Base-by-base conservation (phyloP, 768 basidiomycete species). In the Phanerochaete carnosa region DNA sequence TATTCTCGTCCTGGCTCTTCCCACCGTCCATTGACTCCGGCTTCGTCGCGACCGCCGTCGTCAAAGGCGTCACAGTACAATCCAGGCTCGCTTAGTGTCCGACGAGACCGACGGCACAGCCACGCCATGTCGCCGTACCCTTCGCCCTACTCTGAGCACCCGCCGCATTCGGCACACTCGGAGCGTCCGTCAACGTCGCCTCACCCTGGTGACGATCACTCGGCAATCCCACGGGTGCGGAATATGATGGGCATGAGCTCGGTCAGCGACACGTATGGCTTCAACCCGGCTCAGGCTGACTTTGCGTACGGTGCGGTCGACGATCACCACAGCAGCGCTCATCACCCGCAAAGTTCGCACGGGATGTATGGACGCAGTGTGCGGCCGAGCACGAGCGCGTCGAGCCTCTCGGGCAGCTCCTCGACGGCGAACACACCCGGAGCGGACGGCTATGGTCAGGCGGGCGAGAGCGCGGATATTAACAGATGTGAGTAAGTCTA, bases 81-180 rank as follows among this genome's bases (percentile, higher is more conserved):
- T 43, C 72, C 79, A 6, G 77, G 75, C 25, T 83, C 87, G 16
- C 73, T 91, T 56, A 86, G 88, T 71, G 82, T 93, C 35, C 84
- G 90, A 28, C 82, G 92, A 30, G 81, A 82, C 47, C 82, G 92
- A 46, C 83, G 92, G 59, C 92, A 93, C 73, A 90, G 88, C 70
- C 92, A 94, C 72, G 92, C 91, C 0, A 87, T 94, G 80, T 89
- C 86, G 67, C 92, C 92, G 13, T 94, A 94, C 73, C 92, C 92
- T 19, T 88, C 85, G 62, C 90, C 91, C 47, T 94, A 93, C 73
- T 87, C 86, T 61, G 83, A 87, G 57, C 77, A 81, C 47, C 66
- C 68, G 33, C 65, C 65, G 55, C 55, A 58, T 30, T 62, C 61
- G 11, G 63, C 73, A 22, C 83, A 81, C 39, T 81, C 84, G 54